Evolutionary conservation across 305 asterid genomes (phyloP), one percentile per base, ranked within the genome.

Genomic region (Petunia hybrid): DNA sequence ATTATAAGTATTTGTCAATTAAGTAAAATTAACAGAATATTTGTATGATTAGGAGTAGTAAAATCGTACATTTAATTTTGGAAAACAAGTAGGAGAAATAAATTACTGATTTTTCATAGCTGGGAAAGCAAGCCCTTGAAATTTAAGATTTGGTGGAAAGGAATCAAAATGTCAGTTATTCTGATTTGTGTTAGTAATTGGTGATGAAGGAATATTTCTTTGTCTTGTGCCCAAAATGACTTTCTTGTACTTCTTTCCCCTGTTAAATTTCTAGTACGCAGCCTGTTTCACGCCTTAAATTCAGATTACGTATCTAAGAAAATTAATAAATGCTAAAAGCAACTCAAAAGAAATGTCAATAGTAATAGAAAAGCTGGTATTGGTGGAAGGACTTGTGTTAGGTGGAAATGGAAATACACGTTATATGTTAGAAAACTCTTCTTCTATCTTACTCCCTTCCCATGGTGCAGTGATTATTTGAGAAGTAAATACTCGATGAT

Each of bases 121-220:
- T 70, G 46, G 46, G 10, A 22, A 45, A 45, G 57, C 59, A 22
- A 70, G 36, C 6, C 22, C 22, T 4, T 14, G 31, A 56, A 14
- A n/a, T n/a, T 56, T 14, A 46, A 48, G 60, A 48, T 35, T 48
- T 73, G 62, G 78, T 12, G 6, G 63, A 64, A 68, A 8, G 13
- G 76, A 78, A 82, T 69, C 43, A 46, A 55, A 55, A 78, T 59
- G 51, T 45, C 10, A 65, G 42, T 43, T 67, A 38, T 41, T 8
- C 16, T 61, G 80, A 78, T 46, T 69, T 69, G 59, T 43, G 41
- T 45, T 69, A 16, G 53, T 48, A 77, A 80, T 41, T 69, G 73
- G 0, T 48, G 9, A 40, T 14, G 55, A 64, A 16, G 63, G 76
- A 78, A 71, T 73, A 71, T 22, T 66, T 79, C n/a, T 12, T 62